phyloP scores from a whole-genome alignment of 768 basidiomycete species.

The Podaxis carcinomalis region DNA sequence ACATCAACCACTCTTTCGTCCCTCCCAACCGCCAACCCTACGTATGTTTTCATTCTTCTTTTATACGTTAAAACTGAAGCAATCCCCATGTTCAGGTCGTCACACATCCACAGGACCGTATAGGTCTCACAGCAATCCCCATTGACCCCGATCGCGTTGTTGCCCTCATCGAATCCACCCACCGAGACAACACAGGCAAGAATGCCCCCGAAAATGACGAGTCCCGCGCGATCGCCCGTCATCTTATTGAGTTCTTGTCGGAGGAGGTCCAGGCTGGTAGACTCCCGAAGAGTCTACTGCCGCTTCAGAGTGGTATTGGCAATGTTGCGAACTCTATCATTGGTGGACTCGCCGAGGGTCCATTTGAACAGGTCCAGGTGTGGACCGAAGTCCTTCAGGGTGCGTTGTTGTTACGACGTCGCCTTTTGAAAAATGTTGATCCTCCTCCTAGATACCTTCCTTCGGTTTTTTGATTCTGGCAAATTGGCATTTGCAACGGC shows the following conservation, averaged over 20 bases:
- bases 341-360: constrained; percentile 42
- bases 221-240: constrained; percentile 36
- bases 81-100: constrained; percentile 26
- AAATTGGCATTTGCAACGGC: constrained; percentile 44
- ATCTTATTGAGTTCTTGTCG: constrained; percentile 41
- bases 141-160: constrained; percentile 47
- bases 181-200: constrained; percentile 41
- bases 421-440: neutral
- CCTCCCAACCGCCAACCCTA: constrained; percentile 42
- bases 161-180: constrained; percentile 35
- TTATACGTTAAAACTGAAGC: neutral
- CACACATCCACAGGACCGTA: constrained; percentile 38
- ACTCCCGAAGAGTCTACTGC: constrained; percentile 36
- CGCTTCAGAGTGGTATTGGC: constrained; percentile 44
- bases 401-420: neutral
- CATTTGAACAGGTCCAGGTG: constrained; percentile 44
- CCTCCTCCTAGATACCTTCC: constrained; percentile 32
- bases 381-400: constrained; percentile 48
- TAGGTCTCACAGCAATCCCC: constrained; percentile 39
- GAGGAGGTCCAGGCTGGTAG: constrained; percentile 37
- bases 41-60: constrained; percentile 18
- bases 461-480: constrained; percentile 43
- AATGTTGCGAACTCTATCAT: constrained; percentile 49
- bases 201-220: constrained; percentile 43
- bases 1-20: constrained; percentile 40